Evolutionary conservation across 768 basidiomycete species (phyloP).

Genomic region (Naganishia vaughanmartiniae): DNA sequence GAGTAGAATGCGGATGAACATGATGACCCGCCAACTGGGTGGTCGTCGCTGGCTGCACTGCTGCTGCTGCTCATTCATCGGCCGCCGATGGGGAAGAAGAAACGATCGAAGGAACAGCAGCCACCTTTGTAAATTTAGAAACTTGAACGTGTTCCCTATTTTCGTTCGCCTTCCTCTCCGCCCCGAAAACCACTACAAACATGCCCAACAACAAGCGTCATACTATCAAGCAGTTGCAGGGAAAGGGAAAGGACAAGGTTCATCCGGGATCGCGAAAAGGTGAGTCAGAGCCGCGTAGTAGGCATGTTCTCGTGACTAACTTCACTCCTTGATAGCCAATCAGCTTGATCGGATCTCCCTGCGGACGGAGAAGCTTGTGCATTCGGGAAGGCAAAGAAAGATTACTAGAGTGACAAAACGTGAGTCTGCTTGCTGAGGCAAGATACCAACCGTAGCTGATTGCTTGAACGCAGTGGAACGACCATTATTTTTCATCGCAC

Average conservation of each 20-base stretch:
- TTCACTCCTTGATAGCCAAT: constrained; percentile 33
- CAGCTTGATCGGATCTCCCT: constrained; percentile 51
- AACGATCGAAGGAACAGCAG: not conserved
- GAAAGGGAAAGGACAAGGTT: constrained; percentile 46
- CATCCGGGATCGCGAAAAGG: constrained; percentile 51
- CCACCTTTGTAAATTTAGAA: not conserved
- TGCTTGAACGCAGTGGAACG: constrained; percentile 45
- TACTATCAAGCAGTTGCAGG: constrained; percentile 52
- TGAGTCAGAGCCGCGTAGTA: not conserved
- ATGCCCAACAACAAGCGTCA: constrained; percentile 49
- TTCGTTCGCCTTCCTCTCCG: not conserved
- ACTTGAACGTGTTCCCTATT: not conserved
- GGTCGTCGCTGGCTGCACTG: not conserved
- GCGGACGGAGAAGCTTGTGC: constrained; percentile 46
- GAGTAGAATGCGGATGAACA: constrained; percentile 20
- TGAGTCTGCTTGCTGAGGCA: constrained; percentile 14
- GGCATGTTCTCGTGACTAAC: not conserved
- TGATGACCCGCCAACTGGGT: not conserved
- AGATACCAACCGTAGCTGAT: not conserved
- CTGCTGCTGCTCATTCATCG: not conserved
- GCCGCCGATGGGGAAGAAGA: not conserved
- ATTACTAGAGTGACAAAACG: constrained; percentile 31
- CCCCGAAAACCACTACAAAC: not conserved
- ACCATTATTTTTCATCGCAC: constrained; percentile 50
- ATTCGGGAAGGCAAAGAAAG: constrained; percentile 38